Percentiles rank a stretch among this genome's conserved stretches.
Evolutionary conservation across 1,139 yeast species (phyloP).

Genomic region (Taiozyma sp.): DNA sequence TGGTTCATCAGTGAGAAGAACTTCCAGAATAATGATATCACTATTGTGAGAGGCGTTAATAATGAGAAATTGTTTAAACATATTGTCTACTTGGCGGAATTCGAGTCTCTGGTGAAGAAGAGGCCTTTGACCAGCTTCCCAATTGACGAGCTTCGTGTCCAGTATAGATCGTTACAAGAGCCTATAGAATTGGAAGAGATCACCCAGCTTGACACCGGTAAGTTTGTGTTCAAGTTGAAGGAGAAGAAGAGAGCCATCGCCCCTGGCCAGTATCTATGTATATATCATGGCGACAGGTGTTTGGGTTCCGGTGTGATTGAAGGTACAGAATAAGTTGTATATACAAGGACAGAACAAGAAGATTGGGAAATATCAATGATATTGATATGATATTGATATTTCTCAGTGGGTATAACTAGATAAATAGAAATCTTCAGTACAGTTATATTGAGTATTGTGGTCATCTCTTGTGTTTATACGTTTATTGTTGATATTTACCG

Average conservation of each 20-base stretch:
- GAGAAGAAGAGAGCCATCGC: conserved; percentile 70
- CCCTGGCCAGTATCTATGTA: conserved; percentile 81
- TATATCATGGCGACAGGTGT: conserved; percentile 63
- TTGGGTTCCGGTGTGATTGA: conserved; percentile 71
- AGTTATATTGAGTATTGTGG: too few relatives aligned
- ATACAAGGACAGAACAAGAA: background rate
- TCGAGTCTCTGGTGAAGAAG: conserved; percentile 11
- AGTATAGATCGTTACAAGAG: conserved; percentile 65
- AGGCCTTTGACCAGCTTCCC: conserved; percentile 7
- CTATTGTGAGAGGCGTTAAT: conserved; percentile 73
- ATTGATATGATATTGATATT: too few relatives aligned
- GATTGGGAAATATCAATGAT: background rate
- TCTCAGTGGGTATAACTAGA: too few relatives aligned
- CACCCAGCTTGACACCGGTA: conserved; percentile 13
- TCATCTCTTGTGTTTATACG: too few relatives aligned
- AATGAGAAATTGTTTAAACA: conserved; percentile 52
- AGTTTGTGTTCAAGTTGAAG: conserved; percentile 33
- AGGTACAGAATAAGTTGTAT: conserved; percentile 10
- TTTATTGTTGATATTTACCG: too few relatives aligned
- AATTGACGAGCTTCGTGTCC: conserved; percentile 38
- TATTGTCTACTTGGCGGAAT: conserved; percentile 34
- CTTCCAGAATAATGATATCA: conserved; percentile 58
- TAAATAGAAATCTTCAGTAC: too few relatives aligned
- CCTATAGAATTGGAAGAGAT: conserved; percentile 8
- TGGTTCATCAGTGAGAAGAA: conserved; percentile 86